Evolutionary conservation across 192 early-diverging fungal species (phyloP), one percentile per base, ranked within the genome.

Genomic region (Martensiomyces pterosporus): DNA sequence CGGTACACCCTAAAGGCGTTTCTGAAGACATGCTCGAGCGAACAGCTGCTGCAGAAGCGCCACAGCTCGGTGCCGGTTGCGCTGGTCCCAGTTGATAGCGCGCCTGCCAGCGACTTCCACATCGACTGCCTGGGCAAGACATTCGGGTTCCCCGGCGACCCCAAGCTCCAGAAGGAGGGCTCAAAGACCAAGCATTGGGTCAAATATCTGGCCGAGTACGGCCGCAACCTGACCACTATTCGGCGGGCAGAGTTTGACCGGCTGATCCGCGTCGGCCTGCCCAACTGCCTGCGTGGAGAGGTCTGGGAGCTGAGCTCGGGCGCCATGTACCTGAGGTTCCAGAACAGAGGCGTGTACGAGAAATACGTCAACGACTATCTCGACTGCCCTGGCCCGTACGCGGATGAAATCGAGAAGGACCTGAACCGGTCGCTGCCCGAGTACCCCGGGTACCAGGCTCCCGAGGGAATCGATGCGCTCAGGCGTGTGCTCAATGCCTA

Each of bases 341-440:
- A 87, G 75, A 88, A 93, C 58, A 71, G 77, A 7, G 91, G 92
- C 10, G 82, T 91, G 37, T 97, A 93, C 64, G 61, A 65, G 23
- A 55, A 61, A 25, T 65, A 69, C 27, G 61, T 69, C 16, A 62
- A 47, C 43, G 77, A 88, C 35, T 81, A 93, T 38, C 73, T 77
- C 21, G 86, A 84, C 15, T 77, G 78, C 29, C 66, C 76, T n/a
- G 91, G 89, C 0, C 75, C 91, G 13, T 90, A 85, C 19, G 82
- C 84, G 0, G 94, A 94, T 32, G 94, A 95, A 61, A 97, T 97
- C 48, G 94, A 97, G 46, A 97, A 97, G 68, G 94, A 97, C 52
- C 61, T 97, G 50, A 95, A 90, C 47, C 78, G 90, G 61, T 92
- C 89, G 44, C 62, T 98, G 24, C 95, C 95, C 4, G 95, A 98